Evolutionary conservation across 192 early-diverging fungal genomes (phyloP), one percentile per base, ranked within the genome.

Genomic region (Coemansia reversa): DNA sequence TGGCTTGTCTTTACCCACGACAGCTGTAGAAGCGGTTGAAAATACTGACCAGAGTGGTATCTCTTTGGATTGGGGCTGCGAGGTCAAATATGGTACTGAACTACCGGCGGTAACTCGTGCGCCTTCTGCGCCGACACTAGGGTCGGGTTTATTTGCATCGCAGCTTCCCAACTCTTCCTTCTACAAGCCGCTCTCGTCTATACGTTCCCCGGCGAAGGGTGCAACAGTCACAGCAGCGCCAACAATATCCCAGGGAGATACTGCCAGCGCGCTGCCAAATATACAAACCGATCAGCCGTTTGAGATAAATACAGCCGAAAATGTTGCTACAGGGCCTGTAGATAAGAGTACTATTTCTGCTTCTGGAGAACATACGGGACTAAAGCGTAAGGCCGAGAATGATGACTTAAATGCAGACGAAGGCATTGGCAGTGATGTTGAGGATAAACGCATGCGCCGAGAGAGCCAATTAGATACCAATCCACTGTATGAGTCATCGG

Each of bases 101-200:
- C 58, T 28, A 7, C 58, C 58, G 14, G 49, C 45, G 25, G 14
- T 47, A 7, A 25, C 58, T 2, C 58, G 58, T 14, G 42, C 58
- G n/a, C 58, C 47, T 30, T 59, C 65, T 7, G 3, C 50, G 39
- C 35, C 66, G 16, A 20, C 53, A 5, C 30, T 32, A 32, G 30
- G 30, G 30, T 60, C 66, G n/a, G 33, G 50, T 8, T 23, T 53
- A 9, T 67, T 79, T 50, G 67, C 63, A 19, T 70, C 69, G 28
- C 78, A 81, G 54, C 53, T 81, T 49, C 74, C 73, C 16, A 81
- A 81, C 63, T 81, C 78, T 56, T 71, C 78, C 47, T 75, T 81
- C 63, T 81, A 69, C 66, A 81, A 81, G 55, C 78, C 78, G 14
- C 66, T 81, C 14, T 67, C 78, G 18, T 79, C 76, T 22, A 79